These are phyloP conservation scores for Zea mays DNA, from an alignment of 176 grass and related monocot genomes.

Conservation along the genomic window Zm-B73-REFERENCE-NAM-5.0 NC_050103.1:53182501-53183000, in stretches of 20 bases:
- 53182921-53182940: no score
- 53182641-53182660: neutral
- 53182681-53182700: constrained; percentile 6
- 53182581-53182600: neutral
- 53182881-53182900: no score
- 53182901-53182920: no score
- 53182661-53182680: neutral
- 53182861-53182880: no score
- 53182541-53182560: neutral
- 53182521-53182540: neutral
- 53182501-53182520: neutral
- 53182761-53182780: no score
- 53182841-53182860: no score
- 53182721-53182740: constrained; percentile 64
- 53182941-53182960: no score
- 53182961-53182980: no score
- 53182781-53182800: no score
- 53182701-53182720: constrained; percentile 58
- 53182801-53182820: no score
- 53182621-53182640: neutral
- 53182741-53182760: constrained; percentile 78
- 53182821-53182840: no score
- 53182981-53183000: no score
- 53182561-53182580: neutral
- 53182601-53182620: neutral